Base-by-base conservation (phyloP, 176 grass and related monocot species). In the Echinochloa phyllopogon region DNA sequence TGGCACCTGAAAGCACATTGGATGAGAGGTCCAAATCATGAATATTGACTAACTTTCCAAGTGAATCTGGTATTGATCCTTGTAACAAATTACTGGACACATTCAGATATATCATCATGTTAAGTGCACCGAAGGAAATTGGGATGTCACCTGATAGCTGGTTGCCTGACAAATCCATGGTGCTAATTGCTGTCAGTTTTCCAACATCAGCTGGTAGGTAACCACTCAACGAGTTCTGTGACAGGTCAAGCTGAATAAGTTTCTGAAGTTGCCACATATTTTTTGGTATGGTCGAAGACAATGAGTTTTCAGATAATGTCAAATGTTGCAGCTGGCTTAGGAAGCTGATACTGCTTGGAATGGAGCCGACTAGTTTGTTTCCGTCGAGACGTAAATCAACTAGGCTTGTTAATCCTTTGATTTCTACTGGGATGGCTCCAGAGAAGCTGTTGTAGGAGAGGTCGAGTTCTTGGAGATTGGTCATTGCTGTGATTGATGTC, bases 131-230 rank as follows among this genome's bases (percentile, higher is more conserved):
- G 6, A 89, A 66, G 47, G 82, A 55, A 62, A 49, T 24, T 68
- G 82, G 87, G 44, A 90, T 68, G 13, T 27, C 59, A 56, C 88
- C 88, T 69, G 62, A 70, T n/a, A 86, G 56, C 13, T 76, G 24
- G 66, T 90, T 90, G 8, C 53, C 11, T 50, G 69, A 76, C 21
- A 89, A 10, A 61, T 85, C 82, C 69, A 89, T 67, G 10, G 76
- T 24, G 3, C 64, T 6, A 48, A 89, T 69, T 49, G 45, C 12
- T 37, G 74, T 75, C 23, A 89, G 36, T 27, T 85, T 69, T 58
- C 77, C 33, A 43, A 81, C 10, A 72, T 81, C 79, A 3, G 2
- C 43, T 1, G 79, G 20, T 57, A 87, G 20, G 45, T n/a, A 8
- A 36, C 86, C 72, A 82, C 14, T 68, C 10, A 87, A 38, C 38